A percentile compares a stretch with the other conserved stretches of the same genome.
phyloP scores from a whole-genome alignment of 768 basidiomycete species.

The Rhizopogon sp. region DNA sequence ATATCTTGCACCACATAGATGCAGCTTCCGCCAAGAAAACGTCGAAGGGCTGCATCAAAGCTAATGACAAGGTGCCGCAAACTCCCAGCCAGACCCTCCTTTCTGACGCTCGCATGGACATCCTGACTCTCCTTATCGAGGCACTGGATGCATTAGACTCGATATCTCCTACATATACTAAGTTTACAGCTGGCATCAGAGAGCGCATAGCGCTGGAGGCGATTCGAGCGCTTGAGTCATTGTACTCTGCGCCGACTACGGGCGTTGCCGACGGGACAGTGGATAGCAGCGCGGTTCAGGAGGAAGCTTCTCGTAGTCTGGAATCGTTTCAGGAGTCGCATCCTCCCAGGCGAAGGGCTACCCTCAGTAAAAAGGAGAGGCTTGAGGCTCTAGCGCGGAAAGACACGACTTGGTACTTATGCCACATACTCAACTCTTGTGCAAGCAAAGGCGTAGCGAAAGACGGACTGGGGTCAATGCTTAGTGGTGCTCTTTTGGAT shows the following conservation, averaged over 20 bases:
- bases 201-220: constrained; percentile 23
- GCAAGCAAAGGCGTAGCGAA: neutral
- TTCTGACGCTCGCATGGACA: constrained; percentile 17
- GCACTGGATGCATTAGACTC: constrained; percentile 15
- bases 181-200: constrained; percentile 4
- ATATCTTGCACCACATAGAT: neutral
- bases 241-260: constrained; percentile 8
- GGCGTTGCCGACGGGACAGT: neutral
- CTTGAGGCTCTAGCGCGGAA: constrained; percentile 19
- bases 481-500: constrained; percentile 14
- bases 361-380: constrained; percentile 13
- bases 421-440: constrained; percentile 19
- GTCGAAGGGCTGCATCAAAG: neutral
- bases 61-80: neutral
- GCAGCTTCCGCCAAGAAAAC: neutral
- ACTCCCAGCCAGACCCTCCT: neutral
- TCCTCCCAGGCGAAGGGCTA: constrained; percentile 1
- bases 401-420: constrained; percentile 25
- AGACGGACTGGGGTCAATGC: neutral
- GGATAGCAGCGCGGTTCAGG: neutral
- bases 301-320: neutral
- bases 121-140: constrained; percentile 17
- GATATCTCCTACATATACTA: neutral
- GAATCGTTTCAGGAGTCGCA: neutral
- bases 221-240: constrained; percentile 19